Base-by-base conservation (phyloP, 2,329 filamentous ascomycete species). In the Dactylellina cionopaga region DNA sequence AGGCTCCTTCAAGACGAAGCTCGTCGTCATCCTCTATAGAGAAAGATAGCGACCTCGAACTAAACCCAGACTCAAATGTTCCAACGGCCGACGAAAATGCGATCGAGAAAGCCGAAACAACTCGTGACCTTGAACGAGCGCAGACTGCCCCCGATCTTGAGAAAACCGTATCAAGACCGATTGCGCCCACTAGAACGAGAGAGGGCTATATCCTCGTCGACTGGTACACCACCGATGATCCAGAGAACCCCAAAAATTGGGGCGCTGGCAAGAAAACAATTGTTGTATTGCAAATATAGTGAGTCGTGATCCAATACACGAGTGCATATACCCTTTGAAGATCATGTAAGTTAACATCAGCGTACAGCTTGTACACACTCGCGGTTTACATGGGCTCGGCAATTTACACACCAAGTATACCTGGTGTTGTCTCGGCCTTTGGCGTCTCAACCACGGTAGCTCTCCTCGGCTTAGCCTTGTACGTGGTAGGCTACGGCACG, bases 401-500 rank as follows among this genome's bases (percentile, higher is more conserved):
- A 0, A 84, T 88, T 63, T 88, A 87, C 79, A 83, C 82, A 0
- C 79, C 83, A 5, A 82, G 81, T 6, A 79, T 79, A 25, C 75
- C 77, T 25, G 84, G 84, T 5, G 81, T 90, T 11, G 84, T 85
- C 77, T 73, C 79, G 6, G 80, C 81, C n/a, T 89, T 88, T 74
- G 81, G 82, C 27, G 84, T 89, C 39, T 81, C 81, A 19, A 78
- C 82, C 29, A 80, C 84, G 9, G 81, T 83, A 7, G 85, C 86
- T 1, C 84, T 84, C 0, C 81, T 89, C 0, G 87, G 86, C 0
- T 81, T 90, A 3, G 83, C 86, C 0, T 82, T 90, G 65, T 90
- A 88, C 76, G 87, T 90, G 0, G 80, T 89, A 0, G 87, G 86
- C 0, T 87, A 87, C 72, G 88, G 88, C 10, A 80, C 88, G 13